Evolutionary conservation across 306 rosid genomes (phyloP), one percentile per base, ranked within the genome.

Genomic region (Aeschynomene evenia): DNA sequence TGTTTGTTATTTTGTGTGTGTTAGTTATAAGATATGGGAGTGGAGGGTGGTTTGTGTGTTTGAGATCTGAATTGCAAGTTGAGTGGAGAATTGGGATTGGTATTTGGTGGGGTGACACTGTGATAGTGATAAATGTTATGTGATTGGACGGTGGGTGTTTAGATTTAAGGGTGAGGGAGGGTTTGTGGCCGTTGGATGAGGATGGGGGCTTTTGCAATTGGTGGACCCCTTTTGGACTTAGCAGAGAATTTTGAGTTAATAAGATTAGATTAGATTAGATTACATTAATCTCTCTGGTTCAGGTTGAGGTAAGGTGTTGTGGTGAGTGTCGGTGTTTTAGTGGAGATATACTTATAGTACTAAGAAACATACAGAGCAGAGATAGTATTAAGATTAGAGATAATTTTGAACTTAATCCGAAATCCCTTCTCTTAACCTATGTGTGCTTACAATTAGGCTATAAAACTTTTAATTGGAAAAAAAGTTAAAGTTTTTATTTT

Each of bases 151-250:
- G 71, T 31, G 3, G 3, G 4, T 0, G 0, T 43, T 75, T 5
- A 67, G 63, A 75, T 67, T 75, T 75, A 37, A n/a, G 34, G 51
- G n/a, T 3, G 33, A 33, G 22, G 37, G 29, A 34, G 24, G 53
- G 28, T 12, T 51, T 18, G 43, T 19, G 22, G 51, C 49, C 66
- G 71, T 61, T 6, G 18, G 80, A 76, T 76, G 36, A 40, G 53
- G 16, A 33, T 49, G 67, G 20, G 20, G 19, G 21, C 10, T 16
- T 18, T 52, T 6, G 7, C 42, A n/a, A 2, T 34, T n/a, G 55
- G 46, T 57, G 74, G 66, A 18, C 66, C 66, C 14, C 12, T n/a
- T 26, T 49, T 19, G 20, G 14, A 37, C 16, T 37, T 50, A 14
- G 39, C 57, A 51, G 7, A 42, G 42, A 49, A 40, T 40, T n/a